Evolutionary conservation across 2,329 filamentous ascomycete species (phyloP), one percentile per base, ranked within the genome.

Genomic region (Botrytis aclada): DNA sequence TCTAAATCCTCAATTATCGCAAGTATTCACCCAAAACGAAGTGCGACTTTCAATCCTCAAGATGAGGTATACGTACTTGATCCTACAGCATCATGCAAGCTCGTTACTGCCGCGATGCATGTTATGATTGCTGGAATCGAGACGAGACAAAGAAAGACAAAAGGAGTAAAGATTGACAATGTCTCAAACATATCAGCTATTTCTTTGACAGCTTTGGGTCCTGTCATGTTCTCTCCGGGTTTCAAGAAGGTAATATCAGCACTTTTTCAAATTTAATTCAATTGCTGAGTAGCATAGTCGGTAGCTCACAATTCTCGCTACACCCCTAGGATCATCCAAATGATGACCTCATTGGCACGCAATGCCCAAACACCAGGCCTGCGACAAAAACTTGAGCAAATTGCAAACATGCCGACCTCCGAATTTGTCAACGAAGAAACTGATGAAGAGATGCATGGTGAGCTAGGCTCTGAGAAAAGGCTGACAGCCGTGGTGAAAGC

Each of bases 171-270:
- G n/a, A 9, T 77, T 39, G n/a, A 72, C 12, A 75, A 73, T 45
- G 66, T 70, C 37, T 69, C 51, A 5, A 75, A 73, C 1, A 65
- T 2, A 16, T 16, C 47, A 41, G n/a, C 47, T 14, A 67, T 78
- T 22, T 73, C 74, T 14, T 39, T 71, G 25, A 6, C 69, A 22
- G 34, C 58, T 1, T 16, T 71, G 39, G 41, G 37, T 22, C 79
- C 79, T 1, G 65, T 67, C 14, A 70, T 79, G 20, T 80, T 79
- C 74, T 77, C 74, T 73, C 77, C 78, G 9, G 78, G 76, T 0
- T 80, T 79, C 56, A 76, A 75, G 72, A 72, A 79, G 70, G 79
- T 79, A 75, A 14, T 47, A 41, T 54, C n/a, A 32, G n/a, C 58
- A 20, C 12, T 25, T 8, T 54, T 4, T 37, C 12, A n/a, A 37